Percentiles rank a stretch among this genome's conserved stretches.
These are phyloP conservation scores for Thalassiosira oceanica DNA, from an alignment of 352 stramenopile genomes.

Conservation along the genomic window DNA sequence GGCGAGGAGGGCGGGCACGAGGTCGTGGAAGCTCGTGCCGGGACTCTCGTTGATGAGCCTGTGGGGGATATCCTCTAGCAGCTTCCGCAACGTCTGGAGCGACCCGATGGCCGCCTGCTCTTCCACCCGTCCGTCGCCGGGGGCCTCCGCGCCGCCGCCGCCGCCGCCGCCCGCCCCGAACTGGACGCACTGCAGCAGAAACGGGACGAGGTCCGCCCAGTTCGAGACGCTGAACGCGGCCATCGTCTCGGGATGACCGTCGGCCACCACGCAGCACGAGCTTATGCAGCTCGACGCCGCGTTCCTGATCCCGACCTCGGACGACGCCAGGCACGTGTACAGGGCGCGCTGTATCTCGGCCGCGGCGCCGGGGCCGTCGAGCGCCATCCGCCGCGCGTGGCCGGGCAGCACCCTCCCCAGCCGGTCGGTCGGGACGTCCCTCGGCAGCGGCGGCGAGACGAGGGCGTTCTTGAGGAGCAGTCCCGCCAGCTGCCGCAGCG, in stretches of 20 bases:
- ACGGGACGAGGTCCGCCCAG: constrained; percentile 56
- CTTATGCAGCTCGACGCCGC: constrained; percentile 62
- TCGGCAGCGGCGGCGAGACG: constrained; percentile 43
- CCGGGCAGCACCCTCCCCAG: background rate
- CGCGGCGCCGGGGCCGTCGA: constrained; percentile 16
- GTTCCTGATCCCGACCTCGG: constrained; percentile 24
- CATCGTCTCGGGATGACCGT: constrained; percentile 28
- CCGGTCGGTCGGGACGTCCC: constrained; percentile 6
- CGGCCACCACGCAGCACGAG: constrained; percentile 46
- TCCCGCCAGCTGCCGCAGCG: constrained; percentile 73
- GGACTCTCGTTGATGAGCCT: constrained; percentile 19
- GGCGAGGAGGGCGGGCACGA: constrained; percentile 33
- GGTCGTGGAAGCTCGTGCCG: constrained; percentile 25
- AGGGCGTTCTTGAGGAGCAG: constrained; percentile 77
- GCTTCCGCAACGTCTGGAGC: constrained; percentile 36
- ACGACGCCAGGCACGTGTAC: constrained; percentile 48
- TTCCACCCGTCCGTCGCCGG: constrained; percentile 6
- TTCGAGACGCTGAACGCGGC: constrained; percentile 14
- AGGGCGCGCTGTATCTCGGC: constrained; percentile 62
- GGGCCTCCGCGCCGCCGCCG: constrained; percentile 15
- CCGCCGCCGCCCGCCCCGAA: constrained; percentile 16
- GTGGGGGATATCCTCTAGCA: constrained; percentile 50
- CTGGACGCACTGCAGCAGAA: constrained; percentile 56
- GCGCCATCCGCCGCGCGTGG: constrained; percentile 4
- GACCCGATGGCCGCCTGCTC: constrained; percentile 23